These are phyloP conservation scores for Bathelium albidoporum DNA, from an alignment of 495 filamentous ascomycete genomes.

Conservation along the genomic window DNA sequence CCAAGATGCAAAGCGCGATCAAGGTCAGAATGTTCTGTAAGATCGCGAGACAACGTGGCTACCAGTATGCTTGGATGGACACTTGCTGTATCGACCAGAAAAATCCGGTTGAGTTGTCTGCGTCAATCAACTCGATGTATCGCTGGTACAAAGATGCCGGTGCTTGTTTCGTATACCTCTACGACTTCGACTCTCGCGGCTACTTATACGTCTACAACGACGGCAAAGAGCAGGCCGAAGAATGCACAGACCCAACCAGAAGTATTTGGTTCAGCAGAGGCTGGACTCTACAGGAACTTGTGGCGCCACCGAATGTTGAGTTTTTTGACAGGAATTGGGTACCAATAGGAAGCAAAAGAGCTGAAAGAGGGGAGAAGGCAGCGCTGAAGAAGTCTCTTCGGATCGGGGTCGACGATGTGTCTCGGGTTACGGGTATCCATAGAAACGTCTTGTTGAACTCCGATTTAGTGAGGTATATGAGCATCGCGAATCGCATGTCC, in stretches of 20 bases:
- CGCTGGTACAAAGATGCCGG: conserved; percentile 11
- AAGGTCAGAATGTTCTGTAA: conserved; percentile 9
- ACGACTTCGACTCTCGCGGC: conserved; percentile 4
- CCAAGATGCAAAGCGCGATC: neutral
- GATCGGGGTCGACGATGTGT: neutral
- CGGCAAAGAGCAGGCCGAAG: neutral
- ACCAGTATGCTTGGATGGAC: conserved; percentile 12
- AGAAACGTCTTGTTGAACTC: neutral
- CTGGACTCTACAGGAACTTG: conserved; percentile 19
- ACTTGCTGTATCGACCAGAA: conserved; percentile 25
- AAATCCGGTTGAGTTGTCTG: conserved; percentile 11
- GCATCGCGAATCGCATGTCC: conserved; percentile 16
- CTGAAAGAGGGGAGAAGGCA: neutral
- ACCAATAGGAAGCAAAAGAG: conserved; percentile 7
- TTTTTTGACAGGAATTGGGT: conserved; percentile 12
- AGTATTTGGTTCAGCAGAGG: conserved; percentile 19
- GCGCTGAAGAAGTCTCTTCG: neutral
- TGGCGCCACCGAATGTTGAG: conserved; percentile 11
- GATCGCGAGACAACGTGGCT: neutral
- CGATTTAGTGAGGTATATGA: neutral
- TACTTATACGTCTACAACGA: neutral
- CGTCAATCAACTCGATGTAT: conserved; percentile 18
- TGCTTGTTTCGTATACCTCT: conserved; percentile 13
- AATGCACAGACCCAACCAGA: neutral
- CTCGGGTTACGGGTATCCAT: neutral